Conservation (phyloP, 768 basidiomycete species). For the Russula ochroleuca region DNA sequence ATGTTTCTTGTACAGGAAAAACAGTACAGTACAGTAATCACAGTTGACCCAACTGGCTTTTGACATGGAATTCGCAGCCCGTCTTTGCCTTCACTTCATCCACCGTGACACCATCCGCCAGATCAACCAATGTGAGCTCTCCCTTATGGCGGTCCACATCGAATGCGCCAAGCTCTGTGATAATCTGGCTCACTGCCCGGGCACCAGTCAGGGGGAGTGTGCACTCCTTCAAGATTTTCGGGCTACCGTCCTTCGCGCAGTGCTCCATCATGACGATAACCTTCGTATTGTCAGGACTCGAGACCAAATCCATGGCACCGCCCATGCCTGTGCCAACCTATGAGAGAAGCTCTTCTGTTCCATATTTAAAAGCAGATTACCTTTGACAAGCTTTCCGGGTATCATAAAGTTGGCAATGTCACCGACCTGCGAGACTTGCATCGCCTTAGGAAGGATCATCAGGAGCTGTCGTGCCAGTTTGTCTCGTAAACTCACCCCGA, state of each 20-base stretch:
- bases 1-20: no score
- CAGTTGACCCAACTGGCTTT: constrained; percentile 45
- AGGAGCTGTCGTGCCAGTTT: constrained; percentile 6
- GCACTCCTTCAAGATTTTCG: constrained; percentile 82
- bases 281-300: constrained; percentile 93
- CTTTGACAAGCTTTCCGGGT: constrained; percentile 88
- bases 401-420: constrained; percentile 99
- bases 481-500: constrained; percentile 62
- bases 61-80: constrained; percentile 71
- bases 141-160: constrained; percentile 76
- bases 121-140: constrained; percentile 67
- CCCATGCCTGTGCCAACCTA: constrained; percentile 64
- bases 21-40: constrained; percentile 29
- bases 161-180: constrained; percentile 92
- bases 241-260: constrained; percentile 81
- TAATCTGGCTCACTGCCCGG: constrained; percentile 80
- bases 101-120: constrained; percentile 78
- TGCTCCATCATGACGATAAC: constrained; percentile 90
- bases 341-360: neutral
- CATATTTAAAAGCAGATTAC: constrained; percentile 32
- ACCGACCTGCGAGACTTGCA: constrained; percentile 90
- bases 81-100: constrained; percentile 88
- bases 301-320: constrained; percentile 94
- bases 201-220: constrained; percentile 86
- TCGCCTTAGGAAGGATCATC: constrained; percentile 52